Percentiles rank a stretch among this genome's conserved stretches.
phyloP scores from a whole-genome alignment of 1,284 basidiomycete genomes.

The Thecaphora frezii region DNA sequence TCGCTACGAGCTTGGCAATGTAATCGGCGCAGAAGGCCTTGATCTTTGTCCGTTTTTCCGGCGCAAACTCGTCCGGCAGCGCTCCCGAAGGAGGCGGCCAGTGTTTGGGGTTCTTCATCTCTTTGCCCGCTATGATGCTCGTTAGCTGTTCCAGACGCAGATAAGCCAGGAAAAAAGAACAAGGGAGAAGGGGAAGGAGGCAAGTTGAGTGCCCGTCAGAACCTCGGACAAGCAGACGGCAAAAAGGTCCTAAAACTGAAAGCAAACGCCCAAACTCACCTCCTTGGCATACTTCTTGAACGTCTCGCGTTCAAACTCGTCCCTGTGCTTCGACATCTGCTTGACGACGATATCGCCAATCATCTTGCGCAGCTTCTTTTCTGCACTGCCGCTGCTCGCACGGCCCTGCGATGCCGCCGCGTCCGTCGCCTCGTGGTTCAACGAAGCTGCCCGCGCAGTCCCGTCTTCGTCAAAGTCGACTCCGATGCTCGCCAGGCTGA shows the following conservation, averaged over 20 bases:
- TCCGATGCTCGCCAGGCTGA: too few species aligned
- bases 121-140: conserved; percentile 80
- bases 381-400: conserved; percentile 7
- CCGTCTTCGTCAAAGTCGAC: too few species aligned
- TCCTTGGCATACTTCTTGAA: conserved; percentile 97
- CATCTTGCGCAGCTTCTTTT: conserved; percentile 69
- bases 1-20: conserved; percentile 49
- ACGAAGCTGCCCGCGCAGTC: too few species aligned
- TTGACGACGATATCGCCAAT: conserved; percentile 87
- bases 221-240: too few species aligned
- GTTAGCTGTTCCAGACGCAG: conserved; percentile 74
- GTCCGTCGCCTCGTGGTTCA: too few species aligned
- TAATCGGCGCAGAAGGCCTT: conserved; percentile 90
- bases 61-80: conserved; percentile 64
- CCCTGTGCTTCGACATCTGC: conserved; percentile 84
- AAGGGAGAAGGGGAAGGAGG: too few species aligned
- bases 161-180: neutral
- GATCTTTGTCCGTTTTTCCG: conserved; percentile 85
- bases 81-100: conserved; percentile 64
- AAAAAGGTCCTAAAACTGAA: too few species aligned
- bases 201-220: too few species aligned
- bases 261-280: conserved; percentile 63
- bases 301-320: conserved; percentile 75
- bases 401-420: conserved; percentile 5
- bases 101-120: conserved; percentile 70